These are phyloP conservation scores for Corallochytrium limacisporum DNA, from an alignment of 78 protist genomes.

Conservation along the genomic window DNA sequence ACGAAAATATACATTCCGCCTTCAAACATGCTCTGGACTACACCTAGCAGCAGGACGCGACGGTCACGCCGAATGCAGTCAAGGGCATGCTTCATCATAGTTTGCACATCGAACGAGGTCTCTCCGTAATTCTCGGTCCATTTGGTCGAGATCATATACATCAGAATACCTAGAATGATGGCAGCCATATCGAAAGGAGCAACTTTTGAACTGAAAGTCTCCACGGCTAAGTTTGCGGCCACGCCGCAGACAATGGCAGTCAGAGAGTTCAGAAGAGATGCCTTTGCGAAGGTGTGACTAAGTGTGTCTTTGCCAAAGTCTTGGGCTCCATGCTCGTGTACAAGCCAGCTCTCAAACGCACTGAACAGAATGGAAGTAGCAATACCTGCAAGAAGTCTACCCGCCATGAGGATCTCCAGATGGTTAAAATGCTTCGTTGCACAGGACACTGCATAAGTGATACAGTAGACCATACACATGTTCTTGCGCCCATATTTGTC, in stretches of 20 bases:
- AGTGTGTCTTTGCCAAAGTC: slow-evolving; percentile 26
- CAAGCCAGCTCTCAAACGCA: slow-evolving; percentile 88
- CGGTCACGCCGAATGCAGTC: background rate
- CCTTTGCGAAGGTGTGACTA: slow-evolving; percentile 52
- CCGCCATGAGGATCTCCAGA: slow-evolving; percentile 56
- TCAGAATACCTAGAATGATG: background rate
- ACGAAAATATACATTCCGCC: slow-evolving; percentile 86
- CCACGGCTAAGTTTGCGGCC: slow-evolving; percentile 32
- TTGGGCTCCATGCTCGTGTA: slow-evolving; percentile 58
- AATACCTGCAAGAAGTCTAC: slow-evolving; percentile 77
- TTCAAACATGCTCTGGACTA: slow-evolving; percentile 67
- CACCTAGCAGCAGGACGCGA: slow-evolving; percentile 36
- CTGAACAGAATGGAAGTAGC: slow-evolving; percentile 87
- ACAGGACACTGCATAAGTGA: slow-evolving; percentile 46
- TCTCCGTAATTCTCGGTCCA: slow-evolving; percentile 26
- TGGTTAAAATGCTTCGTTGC: slow-evolving; percentile 48
- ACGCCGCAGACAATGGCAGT: slow-evolving; percentile 71
- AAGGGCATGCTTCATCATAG: background rate
- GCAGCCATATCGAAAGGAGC: slow-evolving; percentile 66
- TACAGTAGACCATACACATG: slow-evolving; percentile 34
- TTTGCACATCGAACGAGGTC: background rate
- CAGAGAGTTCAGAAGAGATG: slow-evolving; percentile 21
- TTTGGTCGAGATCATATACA: background rate
- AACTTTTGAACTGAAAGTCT: slow-evolving; percentile 33
- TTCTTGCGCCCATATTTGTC: slow-evolving; percentile 37